Evolutionary conservation across 257 asterid species (phyloP).

Genomic region (Mentha longifolia): DNA sequence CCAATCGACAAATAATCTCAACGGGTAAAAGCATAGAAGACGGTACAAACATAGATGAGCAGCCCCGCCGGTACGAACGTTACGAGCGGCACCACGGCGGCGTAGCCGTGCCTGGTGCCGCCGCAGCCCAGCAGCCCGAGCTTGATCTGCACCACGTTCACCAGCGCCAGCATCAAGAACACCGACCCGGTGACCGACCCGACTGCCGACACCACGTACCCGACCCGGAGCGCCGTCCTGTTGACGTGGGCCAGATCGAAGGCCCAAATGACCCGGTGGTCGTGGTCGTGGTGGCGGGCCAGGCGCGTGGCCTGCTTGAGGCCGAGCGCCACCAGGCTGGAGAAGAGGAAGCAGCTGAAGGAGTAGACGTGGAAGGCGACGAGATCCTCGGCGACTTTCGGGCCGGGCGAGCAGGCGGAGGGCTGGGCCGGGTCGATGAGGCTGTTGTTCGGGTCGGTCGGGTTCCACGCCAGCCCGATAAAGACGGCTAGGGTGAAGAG

Average conservation of each 20-base stretch:
- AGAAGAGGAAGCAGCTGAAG: conserved; percentile 88
- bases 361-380: conserved; percentile 86
- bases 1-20: conserved; percentile 12
- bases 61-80: conserved; percentile 75
- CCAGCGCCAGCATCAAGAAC: conserved; percentile 79
- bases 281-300: conserved; percentile 35
- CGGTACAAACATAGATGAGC: conserved; percentile 61
- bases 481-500: conserved; percentile 89
- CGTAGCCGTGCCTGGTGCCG: conserved; percentile 63
- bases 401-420: conserved; percentile 58
- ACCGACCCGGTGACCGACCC: conserved; percentile 82
- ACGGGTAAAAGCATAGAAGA: conserved; percentile 81
- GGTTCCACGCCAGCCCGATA: conserved; percentile 95
- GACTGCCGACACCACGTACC: conserved; percentile 75
- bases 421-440: conserved; percentile 53
- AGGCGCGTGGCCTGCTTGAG: conserved; percentile 75
- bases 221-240: conserved; percentile 61
- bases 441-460: conserved; percentile 71
- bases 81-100: conserved; percentile 79
- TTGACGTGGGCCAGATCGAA: conserved; percentile 74
- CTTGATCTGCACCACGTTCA: conserved; percentile 87
- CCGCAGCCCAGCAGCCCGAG: conserved; percentile 83
- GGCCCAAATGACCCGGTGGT: conserved; percentile 43
- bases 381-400: conserved; percentile 60
- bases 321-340: conserved; percentile 81